These are phyloP conservation scores for Camellia japonica DNA, from an alignment of 148 eudicot genomes.

Conservation along the genomic window DNA sequence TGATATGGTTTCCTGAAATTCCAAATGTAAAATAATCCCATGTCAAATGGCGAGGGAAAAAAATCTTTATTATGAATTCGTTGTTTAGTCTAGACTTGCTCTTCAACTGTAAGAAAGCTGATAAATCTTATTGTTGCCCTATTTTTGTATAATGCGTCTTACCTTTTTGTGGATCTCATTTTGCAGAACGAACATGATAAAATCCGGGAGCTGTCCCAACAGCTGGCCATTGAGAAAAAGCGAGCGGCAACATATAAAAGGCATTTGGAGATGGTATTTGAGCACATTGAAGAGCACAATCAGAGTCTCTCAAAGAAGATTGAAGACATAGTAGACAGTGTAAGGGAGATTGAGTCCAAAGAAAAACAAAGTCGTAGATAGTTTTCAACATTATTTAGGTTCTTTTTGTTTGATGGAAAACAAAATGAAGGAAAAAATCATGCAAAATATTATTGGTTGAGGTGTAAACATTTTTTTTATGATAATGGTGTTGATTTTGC, in stretches of 20 bases:
- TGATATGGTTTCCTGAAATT: neutral
- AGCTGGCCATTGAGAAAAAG: slow-evolving; percentile 82
- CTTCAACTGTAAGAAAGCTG: neutral
- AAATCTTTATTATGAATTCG: neutral
- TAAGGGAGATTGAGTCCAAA: slow-evolving; percentile 68
- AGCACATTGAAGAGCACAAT: slow-evolving; percentile 92
- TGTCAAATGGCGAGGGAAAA: neutral
- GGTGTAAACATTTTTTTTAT: neutral
- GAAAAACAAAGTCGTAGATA: slow-evolving; percentile 49
- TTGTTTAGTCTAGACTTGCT: neutral
- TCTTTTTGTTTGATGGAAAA: neutral
- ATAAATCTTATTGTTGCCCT: neutral
- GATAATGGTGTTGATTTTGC: neutral
- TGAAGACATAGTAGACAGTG: slow-evolving; percentile 59
- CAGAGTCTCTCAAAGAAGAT: slow-evolving; percentile 71
- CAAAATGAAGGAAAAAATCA: slow-evolving; percentile 8
- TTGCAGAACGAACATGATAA: slow-evolving; percentile 86
- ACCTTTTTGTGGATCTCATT: neutral
- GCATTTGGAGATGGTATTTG: slow-evolving; percentile 81
- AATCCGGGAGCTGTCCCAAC: slow-evolving; percentile 84
- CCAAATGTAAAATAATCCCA: neutral
- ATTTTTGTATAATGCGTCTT: neutral
- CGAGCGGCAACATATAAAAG: slow-evolving; percentile 78
- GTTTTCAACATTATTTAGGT: slow-evolving; percentile 22
- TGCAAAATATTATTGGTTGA: neutral